phyloP scores from a whole-genome alignment of 495 filamentous ascomycete genomes.

The Ascodesmis nigricans region DNA sequence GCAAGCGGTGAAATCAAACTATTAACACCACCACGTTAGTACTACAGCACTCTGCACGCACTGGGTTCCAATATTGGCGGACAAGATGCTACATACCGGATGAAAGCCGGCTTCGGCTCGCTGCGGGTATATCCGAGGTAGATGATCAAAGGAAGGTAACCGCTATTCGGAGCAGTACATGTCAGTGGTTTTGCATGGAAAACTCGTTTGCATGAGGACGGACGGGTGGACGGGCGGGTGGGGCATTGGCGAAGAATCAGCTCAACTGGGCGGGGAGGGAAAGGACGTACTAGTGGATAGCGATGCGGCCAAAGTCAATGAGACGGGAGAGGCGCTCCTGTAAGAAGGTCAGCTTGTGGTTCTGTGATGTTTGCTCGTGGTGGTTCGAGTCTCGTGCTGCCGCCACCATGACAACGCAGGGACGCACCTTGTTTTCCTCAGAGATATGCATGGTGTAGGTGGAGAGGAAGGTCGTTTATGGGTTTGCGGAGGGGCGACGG shows the following conservation, averaged over 20 bases:
- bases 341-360: too few relatives aligned
- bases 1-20: conserved; percentile 22
- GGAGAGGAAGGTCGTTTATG: too few relatives aligned
- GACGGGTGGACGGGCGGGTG: too few relatives aligned
- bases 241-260: too few relatives aligned
- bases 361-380: conserved; percentile 5
- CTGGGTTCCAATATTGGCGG: background rate
- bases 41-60: conserved; percentile 5
- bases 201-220: too few relatives aligned
- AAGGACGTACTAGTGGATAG: conserved; percentile 74
- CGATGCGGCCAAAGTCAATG: conserved; percentile 80
- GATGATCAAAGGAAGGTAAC: conserved; percentile 88
- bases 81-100: conserved; percentile 39
- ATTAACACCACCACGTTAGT: conserved; percentile 10
- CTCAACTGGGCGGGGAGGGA: conserved; percentile 2
- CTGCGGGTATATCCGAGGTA: conserved; percentile 94
- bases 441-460: conserved; percentile 60
- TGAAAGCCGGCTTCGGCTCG: conserved; percentile 74
- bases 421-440: conserved; percentile 76
- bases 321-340: conserved; percentile 92
- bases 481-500: too few relatives aligned
- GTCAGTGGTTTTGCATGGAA: too few relatives aligned
- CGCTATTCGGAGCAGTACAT: conserved; percentile 34
- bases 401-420: background rate
- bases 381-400: background rate